A percentile compares a stretch with the other conserved stretches of the same genome.
Evolutionary conservation across 768 basidiomycete genomes (phyloP).

Genomic region (Sarcodon sp.): DNA sequence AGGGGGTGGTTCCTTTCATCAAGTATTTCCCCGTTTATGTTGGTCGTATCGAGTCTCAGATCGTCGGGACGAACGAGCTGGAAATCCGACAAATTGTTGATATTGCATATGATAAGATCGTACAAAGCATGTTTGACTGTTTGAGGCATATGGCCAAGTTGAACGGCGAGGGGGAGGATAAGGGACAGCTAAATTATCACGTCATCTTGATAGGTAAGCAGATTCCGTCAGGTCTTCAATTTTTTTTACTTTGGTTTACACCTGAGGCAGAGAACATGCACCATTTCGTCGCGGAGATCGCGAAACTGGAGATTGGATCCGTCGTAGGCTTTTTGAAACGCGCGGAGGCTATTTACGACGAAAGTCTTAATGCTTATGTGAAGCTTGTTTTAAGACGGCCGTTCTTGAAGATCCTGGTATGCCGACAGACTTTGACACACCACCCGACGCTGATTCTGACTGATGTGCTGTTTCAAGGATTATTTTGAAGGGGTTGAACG

Average conservation of each 20-base stretch:
- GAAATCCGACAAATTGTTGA: constrained; percentile 73
- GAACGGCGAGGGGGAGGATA: constrained; percentile 89
- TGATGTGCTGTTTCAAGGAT: constrained; percentile 39
- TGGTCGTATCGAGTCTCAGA: constrained; percentile 70
- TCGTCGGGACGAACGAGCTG: constrained; percentile 62
- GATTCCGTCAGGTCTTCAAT: constrained; percentile 14
- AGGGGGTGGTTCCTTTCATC: constrained; percentile 85
- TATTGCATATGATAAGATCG: constrained; percentile 76
- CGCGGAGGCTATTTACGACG: constrained; percentile 79
- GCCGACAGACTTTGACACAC: constrained; percentile 12
- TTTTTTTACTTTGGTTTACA: not conserved
- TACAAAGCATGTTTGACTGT: constrained; percentile 84
- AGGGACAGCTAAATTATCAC: constrained; percentile 93
- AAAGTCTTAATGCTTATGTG: constrained; percentile 79
- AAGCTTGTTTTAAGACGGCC: constrained; percentile 79
- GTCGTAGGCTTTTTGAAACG: constrained; percentile 49
- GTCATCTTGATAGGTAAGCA: constrained; percentile 78
- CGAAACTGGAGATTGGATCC: constrained; percentile 53
- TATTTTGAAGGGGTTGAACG: constrained; percentile 90
- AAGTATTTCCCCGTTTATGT: constrained; percentile 89
- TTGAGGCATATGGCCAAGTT: constrained; percentile 94
- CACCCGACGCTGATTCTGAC: not conserved
- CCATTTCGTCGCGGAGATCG: constrained; percentile 76
- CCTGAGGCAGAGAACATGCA: constrained; percentile 81
- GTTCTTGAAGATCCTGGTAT: constrained; percentile 76